These are phyloP conservation scores for Vinca minor DNA, from an alignment of 257 asterid genomes.

Conservation along the genomic window DNA sequence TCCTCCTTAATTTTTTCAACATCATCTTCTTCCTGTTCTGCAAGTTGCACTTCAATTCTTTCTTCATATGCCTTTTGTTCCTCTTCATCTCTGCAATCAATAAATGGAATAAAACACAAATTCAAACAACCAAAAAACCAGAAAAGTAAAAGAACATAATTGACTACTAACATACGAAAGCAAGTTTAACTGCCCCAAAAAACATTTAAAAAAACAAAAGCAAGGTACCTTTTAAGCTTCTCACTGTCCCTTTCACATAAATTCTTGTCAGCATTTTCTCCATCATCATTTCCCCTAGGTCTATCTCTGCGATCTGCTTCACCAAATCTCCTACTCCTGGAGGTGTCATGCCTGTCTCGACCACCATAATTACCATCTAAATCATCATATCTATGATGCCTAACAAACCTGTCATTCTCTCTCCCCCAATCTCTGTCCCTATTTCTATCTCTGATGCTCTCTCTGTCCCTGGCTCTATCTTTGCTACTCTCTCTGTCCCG, in stretches of 20 bases:
- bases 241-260: slow-evolving; percentile 24
- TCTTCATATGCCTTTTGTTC: slow-evolving; percentile 72
- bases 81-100: slow-evolving; percentile 55
- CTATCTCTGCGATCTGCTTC: slow-evolving; percentile 37
- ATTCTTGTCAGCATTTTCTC: slow-evolving; percentile 27
- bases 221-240: slow-evolving; percentile 44
- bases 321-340: slow-evolving; percentile 46
- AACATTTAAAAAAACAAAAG: no score
- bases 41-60: slow-evolving; percentile 59
- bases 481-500: slow-evolving; percentile 20
- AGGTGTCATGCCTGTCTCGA: slow-evolving; percentile 32
- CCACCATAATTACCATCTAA: slow-evolving; percentile 38
- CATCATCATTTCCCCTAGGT: slow-evolving; percentile 25
- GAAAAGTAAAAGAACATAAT: slow-evolving; percentile 8
- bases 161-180: slow-evolving; percentile 9
- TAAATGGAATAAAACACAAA: slow-evolving; percentile 3
- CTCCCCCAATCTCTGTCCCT: slow-evolving; percentile 32
- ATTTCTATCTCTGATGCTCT: slow-evolving; percentile 34
- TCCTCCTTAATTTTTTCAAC: slow-evolving; percentile 85
- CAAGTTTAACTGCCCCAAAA: no score
- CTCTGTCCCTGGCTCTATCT: slow-evolving; percentile 32
- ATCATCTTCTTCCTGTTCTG: slow-evolving; percentile 87
- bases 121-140: no score
- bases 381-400: slow-evolving; percentile 38
- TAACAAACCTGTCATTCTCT: slow-evolving; percentile 36